Evolutionary conservation across 106 monocot species (phyloP).

Genomic region (Dactylorhiza incarnata): DNA sequence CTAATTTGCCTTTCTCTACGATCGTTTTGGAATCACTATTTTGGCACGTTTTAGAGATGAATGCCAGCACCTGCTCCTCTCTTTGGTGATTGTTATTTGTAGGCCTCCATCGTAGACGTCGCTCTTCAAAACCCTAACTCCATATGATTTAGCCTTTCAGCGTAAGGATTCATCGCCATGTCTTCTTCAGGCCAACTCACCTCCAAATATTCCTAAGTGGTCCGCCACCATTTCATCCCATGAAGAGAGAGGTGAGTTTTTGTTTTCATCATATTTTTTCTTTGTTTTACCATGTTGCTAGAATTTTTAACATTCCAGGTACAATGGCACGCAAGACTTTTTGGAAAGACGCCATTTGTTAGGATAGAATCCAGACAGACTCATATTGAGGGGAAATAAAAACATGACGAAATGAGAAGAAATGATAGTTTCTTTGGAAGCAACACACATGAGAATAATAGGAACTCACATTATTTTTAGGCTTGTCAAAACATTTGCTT

Average conservation of each 20-base stretch:
- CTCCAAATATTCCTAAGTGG: conserved; percentile 13
- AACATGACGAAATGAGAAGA: too few relatives aligned
- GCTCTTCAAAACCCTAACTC: conserved; percentile 26
- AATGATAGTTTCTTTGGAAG: too few relatives aligned
- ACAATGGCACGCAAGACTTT: conserved; percentile 29
- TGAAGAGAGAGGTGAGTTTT: conserved; percentile 36
- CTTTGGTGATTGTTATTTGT: conserved; percentile 14
- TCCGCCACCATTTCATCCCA: not conserved
- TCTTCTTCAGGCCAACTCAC: conserved; percentile 14
- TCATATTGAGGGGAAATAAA: too few relatives aligned
- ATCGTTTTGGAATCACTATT: too few relatives aligned
- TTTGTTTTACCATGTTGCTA: not conserved
- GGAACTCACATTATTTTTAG: too few relatives aligned
- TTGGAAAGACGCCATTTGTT: conserved; percentile 86
- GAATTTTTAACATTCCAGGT: not conserved
- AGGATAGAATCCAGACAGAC: too few relatives aligned
- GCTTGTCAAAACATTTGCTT: too few relatives aligned
- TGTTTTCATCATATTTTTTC: not conserved
- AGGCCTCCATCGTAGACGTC: not conserved
- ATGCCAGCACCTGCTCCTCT: not conserved
- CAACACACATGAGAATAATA: too few relatives aligned
- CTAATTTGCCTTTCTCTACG: too few relatives aligned
- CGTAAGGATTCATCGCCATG: not conserved
- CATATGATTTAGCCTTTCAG: conserved; percentile 6
- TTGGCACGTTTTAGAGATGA: not conserved